Conservation (phyloP, 2,329 filamentous ascomycete genomes). For the Cytospora paraplurivora region DNA sequence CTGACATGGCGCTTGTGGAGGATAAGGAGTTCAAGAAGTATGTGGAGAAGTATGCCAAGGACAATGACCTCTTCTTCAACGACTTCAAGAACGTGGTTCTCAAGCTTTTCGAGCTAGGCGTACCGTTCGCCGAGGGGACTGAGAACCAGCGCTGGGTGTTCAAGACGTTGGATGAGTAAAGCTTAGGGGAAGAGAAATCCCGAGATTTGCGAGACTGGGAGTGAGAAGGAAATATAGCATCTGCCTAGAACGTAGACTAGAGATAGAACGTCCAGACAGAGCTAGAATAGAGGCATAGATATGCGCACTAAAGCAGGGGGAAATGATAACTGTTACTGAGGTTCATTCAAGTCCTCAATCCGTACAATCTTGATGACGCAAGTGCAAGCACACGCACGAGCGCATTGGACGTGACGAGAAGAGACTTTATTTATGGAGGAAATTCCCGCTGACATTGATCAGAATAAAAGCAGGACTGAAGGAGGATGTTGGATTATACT, state of each 20-base stretch:
- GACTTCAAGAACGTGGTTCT: constrained; percentile 80
- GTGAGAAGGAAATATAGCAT: not conserved
- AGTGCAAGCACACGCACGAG: too few relatives aligned
- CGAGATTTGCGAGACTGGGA: not conserved
- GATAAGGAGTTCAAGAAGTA: constrained; percentile 83
- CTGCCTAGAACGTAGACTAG: not conserved
- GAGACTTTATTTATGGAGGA: too few relatives aligned
- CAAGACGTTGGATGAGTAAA: constrained; percentile 54
- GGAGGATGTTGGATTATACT: too few relatives aligned
- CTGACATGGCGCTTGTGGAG: constrained; percentile 83
- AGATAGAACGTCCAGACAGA: not conserved
- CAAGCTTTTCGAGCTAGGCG: constrained; percentile 91
- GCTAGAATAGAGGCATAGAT: not conserved
- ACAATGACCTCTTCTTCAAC: constrained; percentile 89
- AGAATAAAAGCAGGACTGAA: too few relatives aligned
- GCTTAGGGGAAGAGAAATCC: not conserved
- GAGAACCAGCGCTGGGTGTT: constrained; percentile 62
- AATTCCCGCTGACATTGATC: too few relatives aligned
- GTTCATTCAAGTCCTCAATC: not conserved
- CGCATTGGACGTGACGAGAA: too few relatives aligned
- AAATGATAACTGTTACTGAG: not conserved
- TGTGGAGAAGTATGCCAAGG: constrained; percentile 87
- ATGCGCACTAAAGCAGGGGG: not conserved
- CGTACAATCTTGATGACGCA: too few relatives aligned
- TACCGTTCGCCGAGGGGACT: constrained; percentile 73